A percentile compares a stretch with the other conserved stretches of the same genome.
Conservation (phyloP, 192 early-diverging fungal species). For the Coemansia sp. region DNA sequence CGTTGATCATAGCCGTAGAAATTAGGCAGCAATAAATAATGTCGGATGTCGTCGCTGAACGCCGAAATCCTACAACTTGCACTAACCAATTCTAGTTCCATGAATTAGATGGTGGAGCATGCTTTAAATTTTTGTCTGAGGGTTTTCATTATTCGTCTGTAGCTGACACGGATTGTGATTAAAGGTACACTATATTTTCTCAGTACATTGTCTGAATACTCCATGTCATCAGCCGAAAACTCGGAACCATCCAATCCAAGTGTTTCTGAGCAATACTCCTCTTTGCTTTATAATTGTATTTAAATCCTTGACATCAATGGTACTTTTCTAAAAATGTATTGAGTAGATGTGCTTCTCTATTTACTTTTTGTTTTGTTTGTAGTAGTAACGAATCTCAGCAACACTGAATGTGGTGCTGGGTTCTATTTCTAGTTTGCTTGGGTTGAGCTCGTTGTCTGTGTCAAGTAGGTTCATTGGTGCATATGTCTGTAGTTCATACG, state of each 20-base stretch:
- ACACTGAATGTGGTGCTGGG: not conserved
- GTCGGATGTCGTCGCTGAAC: too few relatives aligned
- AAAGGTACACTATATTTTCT: not conserved
- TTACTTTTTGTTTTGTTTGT: not conserved
- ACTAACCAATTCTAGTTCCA: too few relatives aligned
- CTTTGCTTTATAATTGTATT: not conserved
- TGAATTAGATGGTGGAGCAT: too few relatives aligned
- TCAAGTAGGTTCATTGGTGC: not conserved
- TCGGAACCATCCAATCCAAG: not conserved
- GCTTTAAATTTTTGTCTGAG: too few relatives aligned
- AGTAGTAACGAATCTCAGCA: not conserved
- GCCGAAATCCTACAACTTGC: too few relatives aligned
- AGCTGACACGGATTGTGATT: too few relatives aligned
- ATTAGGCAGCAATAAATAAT: too few relatives aligned
- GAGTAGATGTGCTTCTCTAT: not conserved
- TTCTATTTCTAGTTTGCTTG: not conserved
- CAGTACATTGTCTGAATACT: not conserved
- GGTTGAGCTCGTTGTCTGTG: not conserved
- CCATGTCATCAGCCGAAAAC: not conserved
- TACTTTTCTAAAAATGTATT: too few relatives aligned
- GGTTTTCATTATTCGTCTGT: too few relatives aligned
- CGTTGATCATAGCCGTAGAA: too few relatives aligned
- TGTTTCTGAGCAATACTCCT: not conserved
- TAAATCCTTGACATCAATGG: not conserved
- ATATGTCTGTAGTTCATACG: not conserved